Evolutionary conservation across 139 green algal genomes (phyloP).

Genomic region (Volvox reticuliferus): DNA sequence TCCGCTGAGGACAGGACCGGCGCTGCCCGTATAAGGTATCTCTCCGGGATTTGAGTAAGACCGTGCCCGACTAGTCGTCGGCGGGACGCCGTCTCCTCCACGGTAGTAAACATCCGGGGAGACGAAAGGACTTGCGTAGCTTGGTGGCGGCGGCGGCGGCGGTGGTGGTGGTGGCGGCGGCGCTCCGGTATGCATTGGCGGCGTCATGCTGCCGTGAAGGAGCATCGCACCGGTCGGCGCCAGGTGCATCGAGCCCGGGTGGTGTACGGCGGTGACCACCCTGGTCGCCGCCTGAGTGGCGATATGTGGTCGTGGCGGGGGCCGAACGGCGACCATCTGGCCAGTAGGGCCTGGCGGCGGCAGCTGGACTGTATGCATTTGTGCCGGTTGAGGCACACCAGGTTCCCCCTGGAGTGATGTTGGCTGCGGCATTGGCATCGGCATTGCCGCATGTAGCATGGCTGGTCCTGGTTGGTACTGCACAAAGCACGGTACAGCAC

Average conservation of each 20-base stretch:
- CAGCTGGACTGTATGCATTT: neutral
- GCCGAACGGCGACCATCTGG: neutral
- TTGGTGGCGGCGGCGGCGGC: neutral
- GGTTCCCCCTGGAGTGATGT: neutral
- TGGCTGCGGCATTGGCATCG: neutral
- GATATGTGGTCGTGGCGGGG: neutral
- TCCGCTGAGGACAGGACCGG: neutral
- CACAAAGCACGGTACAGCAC: neutral
- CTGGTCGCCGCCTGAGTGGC: neutral
- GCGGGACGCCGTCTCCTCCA: neutral
- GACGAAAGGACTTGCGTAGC: neutral
- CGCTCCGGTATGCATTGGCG: neutral
- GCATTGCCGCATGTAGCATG: neutral
- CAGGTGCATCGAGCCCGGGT: neutral
- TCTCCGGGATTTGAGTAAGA: slow-evolving; percentile 3
- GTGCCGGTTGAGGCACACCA: neutral
- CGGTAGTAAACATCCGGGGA: neutral
- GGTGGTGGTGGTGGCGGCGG: neutral
- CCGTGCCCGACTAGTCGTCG: neutral
- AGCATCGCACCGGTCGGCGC: neutral
- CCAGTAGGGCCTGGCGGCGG: neutral
- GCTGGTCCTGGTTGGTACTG: neutral
- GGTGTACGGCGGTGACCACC: neutral
- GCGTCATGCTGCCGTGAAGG: neutral
- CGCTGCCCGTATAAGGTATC: neutral